Evolutionary conservation across 1,284 basidiomycete species (phyloP).

Genomic region (Vanrija sp.): DNA sequence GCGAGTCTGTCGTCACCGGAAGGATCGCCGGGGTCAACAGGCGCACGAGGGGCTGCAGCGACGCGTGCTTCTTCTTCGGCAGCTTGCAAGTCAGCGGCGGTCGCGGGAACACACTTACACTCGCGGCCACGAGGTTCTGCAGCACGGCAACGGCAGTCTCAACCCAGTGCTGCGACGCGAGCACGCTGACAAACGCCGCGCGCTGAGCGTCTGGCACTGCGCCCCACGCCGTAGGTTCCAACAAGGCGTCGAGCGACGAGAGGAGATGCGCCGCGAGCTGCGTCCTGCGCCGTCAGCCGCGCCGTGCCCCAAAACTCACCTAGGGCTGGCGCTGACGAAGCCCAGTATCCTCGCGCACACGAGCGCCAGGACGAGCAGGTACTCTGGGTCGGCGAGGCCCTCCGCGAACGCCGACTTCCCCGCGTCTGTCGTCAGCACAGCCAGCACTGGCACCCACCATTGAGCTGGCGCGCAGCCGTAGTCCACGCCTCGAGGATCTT

Average conservation of each 20-base stretch:
- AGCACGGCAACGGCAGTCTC: slow-evolving; percentile 24
- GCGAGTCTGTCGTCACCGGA: not conserved
- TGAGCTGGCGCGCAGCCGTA: slow-evolving; percentile 1
- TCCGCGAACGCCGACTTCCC: not conserved
- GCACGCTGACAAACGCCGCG: slow-evolving; percentile 7
- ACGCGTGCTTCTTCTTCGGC: slow-evolving; percentile 43
- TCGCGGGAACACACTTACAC: slow-evolving; percentile 19
- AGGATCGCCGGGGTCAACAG: slow-evolving; percentile 12
- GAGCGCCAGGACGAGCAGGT: slow-evolving; percentile 3
- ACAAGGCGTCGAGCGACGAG: slow-evolving; percentile 15
- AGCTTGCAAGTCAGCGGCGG: slow-evolving; percentile 2
- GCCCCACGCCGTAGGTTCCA: slow-evolving; percentile 16
- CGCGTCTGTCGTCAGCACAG: not conserved
- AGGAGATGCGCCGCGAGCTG: slow-evolving; percentile 10
- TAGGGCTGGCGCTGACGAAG: slow-evolving; percentile 12
- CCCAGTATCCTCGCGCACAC: slow-evolving; percentile 11
- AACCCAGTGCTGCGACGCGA: slow-evolving; percentile 28
- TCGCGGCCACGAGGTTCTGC: slow-evolving; percentile 28
- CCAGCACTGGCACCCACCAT: not conserved
- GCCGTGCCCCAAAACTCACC: not conserved
- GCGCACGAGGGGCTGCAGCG: slow-evolving; percentile 27
- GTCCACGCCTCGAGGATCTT: slow-evolving; percentile 21
- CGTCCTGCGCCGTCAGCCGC: slow-evolving; percentile 13
- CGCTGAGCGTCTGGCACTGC: not conserved
- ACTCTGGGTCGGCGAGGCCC: not conserved